phyloP scores from a whole-genome alignment of 202 grass and related monocot genomes.

The Carex sylvatica region DNA sequence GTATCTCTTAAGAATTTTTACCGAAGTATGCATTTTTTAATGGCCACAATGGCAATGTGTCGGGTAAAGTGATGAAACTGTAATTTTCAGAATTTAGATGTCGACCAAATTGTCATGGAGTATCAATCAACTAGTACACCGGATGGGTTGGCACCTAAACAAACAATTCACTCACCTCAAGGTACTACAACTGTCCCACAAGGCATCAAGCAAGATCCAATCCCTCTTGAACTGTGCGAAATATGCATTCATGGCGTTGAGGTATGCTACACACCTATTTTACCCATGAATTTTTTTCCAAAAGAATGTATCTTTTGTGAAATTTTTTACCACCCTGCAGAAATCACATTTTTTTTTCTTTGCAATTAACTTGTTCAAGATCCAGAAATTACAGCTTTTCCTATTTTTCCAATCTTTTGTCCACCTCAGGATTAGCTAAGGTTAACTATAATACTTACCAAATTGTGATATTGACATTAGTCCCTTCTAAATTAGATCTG shows the following conservation, averaged over 20 bases:
- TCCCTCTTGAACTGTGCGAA: conserved; percentile 66
- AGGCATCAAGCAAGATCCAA: conserved; percentile 31
- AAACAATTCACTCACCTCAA: conserved; percentile 41
- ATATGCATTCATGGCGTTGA: conserved; percentile 60
- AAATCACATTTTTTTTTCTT: background rate
- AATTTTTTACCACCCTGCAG: background rate
- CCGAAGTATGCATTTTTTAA: background rate
- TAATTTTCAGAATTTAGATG: conserved; percentile 74
- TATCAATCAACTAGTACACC: conserved; percentile 66
- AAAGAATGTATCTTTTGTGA: background rate
- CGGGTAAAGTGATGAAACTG: background rate
- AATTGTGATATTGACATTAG: background rate
- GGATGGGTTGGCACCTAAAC: conserved; percentile 40
- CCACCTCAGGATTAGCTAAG: background rate
- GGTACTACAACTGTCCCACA: conserved; percentile 36
- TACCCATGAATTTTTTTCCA: conserved; percentile 10
- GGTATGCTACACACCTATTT: conserved; percentile 33
- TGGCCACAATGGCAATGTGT: background rate
- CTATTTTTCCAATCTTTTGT: background rate
- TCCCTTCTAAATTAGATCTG: background rate
- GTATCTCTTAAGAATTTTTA: background rate
- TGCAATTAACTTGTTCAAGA: background rate
- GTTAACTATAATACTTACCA: background rate
- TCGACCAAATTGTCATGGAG: conserved; percentile 91
- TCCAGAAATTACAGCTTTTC: background rate